phyloP scores from a whole-genome alignment of 352 stramenopile genomes.

The Globisporangium spiculum region DNA sequence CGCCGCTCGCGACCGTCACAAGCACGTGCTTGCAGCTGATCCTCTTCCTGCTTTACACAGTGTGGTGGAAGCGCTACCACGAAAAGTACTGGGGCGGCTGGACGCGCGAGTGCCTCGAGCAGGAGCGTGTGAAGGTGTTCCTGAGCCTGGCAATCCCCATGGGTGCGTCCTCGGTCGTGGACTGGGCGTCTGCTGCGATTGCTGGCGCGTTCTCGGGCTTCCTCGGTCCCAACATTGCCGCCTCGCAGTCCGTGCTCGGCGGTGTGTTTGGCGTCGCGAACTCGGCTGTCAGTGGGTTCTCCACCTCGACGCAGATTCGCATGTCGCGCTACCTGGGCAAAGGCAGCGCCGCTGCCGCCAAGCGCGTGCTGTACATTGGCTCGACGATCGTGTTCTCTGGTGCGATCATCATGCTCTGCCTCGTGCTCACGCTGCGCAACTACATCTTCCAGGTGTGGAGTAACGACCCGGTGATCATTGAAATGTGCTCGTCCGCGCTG shows the following conservation, averaged over 20 bases:
- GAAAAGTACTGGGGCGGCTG: conserved; percentile 48
- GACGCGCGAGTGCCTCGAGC: conserved; percentile 32
- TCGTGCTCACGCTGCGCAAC: conserved; percentile 34
- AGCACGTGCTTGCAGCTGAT: conserved; percentile 45
- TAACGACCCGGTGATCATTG: conserved; percentile 39
- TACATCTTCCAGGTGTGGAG: conserved; percentile 46
- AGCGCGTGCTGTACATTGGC: conserved; percentile 44
- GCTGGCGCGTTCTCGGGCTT: conserved; percentile 44
- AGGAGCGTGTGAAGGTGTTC: conserved; percentile 47
- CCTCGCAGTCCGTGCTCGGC: conserved; percentile 38
- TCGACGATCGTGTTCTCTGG: conserved; percentile 32
- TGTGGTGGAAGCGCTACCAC: conserved; percentile 49
- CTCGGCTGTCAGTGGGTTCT: conserved; percentile 46
- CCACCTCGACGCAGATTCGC: conserved; percentile 44
- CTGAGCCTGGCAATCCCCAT: conserved; percentile 46
- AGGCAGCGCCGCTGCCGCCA: conserved; percentile 35
- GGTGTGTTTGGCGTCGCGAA: conserved; percentile 48
- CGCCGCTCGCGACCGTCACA: conserved; percentile 41
- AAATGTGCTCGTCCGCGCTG: conserved; percentile 36
- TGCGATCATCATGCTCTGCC: conserved; percentile 31
- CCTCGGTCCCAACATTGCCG: conserved; percentile 43
- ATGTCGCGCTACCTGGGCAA: conserved; percentile 53
- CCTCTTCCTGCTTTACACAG: conserved; percentile 45
- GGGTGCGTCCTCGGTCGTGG: conserved; percentile 45
- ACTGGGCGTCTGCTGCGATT: conserved; percentile 43